Percentiles rank a stretch among this genome's conserved stretches.
phyloP scores from a whole-genome alignment of 176 grass and related monocot genomes.

The Aegilops speltoides region DNA sequence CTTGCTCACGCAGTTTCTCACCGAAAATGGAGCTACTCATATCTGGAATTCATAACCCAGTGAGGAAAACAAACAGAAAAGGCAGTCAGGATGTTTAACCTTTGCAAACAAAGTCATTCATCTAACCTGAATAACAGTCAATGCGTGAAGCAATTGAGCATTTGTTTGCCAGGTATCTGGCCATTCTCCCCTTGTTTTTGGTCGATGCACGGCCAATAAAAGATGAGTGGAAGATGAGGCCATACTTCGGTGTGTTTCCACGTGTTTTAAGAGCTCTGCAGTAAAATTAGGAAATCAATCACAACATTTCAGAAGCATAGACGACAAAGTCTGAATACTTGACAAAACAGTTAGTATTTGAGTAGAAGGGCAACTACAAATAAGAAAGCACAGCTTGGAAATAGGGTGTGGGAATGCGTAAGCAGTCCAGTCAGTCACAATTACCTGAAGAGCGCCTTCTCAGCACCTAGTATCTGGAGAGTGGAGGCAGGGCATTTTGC shows the following conservation, averaged over 20 bases:
- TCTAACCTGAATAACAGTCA: conserved; percentile 90
- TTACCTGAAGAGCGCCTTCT: conserved; percentile 98
- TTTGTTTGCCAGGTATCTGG: conserved; percentile 95
- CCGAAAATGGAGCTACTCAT: conserved; percentile 62
- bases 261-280: conserved; percentile 84
- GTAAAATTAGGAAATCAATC: not conserved
- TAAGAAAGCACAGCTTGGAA: not conserved
- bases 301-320: conserved; percentile 4
- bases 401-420: not conserved
- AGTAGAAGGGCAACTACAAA: not conserved
- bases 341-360: not conserved
- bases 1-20: conserved; percentile 86
- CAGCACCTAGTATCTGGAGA: conserved; percentile 97
- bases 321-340: not conserved
- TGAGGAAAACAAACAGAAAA: not conserved
- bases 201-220: conserved; percentile 94
- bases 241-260: conserved; percentile 97
- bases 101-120: not conserved
- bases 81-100: not conserved
- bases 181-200: conserved; percentile 95
- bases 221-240: conserved; percentile 96
- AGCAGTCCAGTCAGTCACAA: not conserved
- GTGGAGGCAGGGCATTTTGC: conserved; percentile 93
- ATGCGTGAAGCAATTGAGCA: conserved; percentile 98
- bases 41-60: conserved; percentile 44